Base-by-base conservation (phyloP, 768 basidiomycete genomes). In the Boletus reticuloceps region DNA sequence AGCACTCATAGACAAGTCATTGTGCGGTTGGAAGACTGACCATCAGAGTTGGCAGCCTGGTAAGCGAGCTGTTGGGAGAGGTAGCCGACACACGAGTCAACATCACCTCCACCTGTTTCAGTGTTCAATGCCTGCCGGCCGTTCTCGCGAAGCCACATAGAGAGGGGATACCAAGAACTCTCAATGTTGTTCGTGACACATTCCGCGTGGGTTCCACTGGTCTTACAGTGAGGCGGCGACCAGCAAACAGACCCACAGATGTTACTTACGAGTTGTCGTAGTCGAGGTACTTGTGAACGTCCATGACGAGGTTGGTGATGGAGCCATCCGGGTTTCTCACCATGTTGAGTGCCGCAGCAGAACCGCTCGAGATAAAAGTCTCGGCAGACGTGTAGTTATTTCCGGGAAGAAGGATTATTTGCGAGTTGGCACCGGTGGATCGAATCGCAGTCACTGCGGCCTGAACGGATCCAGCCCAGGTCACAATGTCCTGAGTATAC, bases 201-300 rank as follows among this genome's bases (percentile, higher is more conserved):
- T 34, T 77, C 77, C 3, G 68, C 62, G 47, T 75, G 60, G 19
- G 78, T 75, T 53, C 72, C 77, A 27, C 67, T 76, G 58, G 11
- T 20, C 25, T 66, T 3, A 27, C 11, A 7, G 12, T 47, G 14
- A 57, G 38, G 38, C 0, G 47, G 29, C 10, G 41, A 20, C 20
- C 7, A n/a, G 34, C 34, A 20, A 20, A 20, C 20, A 20, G 20
- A 20, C 20, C 20, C 20, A 20, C 1, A 20, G 20, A 31, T 64
- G 34, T 53, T 25, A 53, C 75, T 67, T 63, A 78, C 53, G 75
- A 80, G 63, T 77, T 79, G 60, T 84, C 82, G 16, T 60, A 70
- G 66, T 85, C 83, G 46, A 82, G 77, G 69, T 84, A 85, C 63
- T 82, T 80, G 75, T 85, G 84, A 3, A 84, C 82, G 60, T 86